Conservation (phyloP, 75 land plant genomes). For the Pinus taeda region DNA sequence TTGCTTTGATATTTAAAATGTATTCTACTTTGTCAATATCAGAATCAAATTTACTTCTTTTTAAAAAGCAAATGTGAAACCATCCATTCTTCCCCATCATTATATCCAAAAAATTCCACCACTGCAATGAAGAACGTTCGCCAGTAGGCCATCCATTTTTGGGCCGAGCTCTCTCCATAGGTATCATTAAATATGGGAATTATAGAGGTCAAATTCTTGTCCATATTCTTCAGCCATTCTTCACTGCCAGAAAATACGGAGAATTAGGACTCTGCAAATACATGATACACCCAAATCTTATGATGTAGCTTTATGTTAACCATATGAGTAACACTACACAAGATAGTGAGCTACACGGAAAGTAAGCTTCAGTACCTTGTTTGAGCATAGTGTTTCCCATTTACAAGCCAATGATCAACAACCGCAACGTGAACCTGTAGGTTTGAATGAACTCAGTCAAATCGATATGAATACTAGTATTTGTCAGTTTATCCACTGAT, state of each 20-base stretch:
- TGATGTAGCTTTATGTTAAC: neutral
- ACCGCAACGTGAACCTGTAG: slow-evolving; percentile 81
- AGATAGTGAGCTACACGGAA: neutral
- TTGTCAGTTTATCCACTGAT: neutral
- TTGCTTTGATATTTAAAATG: neutral
- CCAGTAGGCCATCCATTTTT: slow-evolving; percentile 91
- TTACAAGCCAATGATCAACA: slow-evolving; percentile 87
- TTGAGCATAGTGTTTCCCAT: slow-evolving; percentile 85
- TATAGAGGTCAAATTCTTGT: slow-evolving; percentile 45
- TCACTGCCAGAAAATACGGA: slow-evolving; percentile 53
- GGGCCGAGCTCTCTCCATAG: slow-evolving; percentile 79
- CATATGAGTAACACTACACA: slow-evolving; percentile 1
- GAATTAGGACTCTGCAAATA: neutral
- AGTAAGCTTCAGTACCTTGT: slow-evolving; percentile 59
- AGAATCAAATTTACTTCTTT: slow-evolving; percentile 38
- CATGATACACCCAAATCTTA: neutral
- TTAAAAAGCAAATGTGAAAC: slow-evolving; percentile 80
- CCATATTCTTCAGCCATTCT: slow-evolving; percentile 96
- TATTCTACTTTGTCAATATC: neutral
- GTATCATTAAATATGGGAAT: slow-evolving; percentile 75
- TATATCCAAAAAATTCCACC: slow-evolving; percentile 86
- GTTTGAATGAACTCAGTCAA: neutral
- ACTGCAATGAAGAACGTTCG: slow-evolving; percentile 96
- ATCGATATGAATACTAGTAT: neutral
- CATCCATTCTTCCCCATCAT: slow-evolving; percentile 97